These are phyloP conservation scores for Croton setiger DNA, from an alignment of 441 rosid genomes.

Conservation along the genomic window DNA sequence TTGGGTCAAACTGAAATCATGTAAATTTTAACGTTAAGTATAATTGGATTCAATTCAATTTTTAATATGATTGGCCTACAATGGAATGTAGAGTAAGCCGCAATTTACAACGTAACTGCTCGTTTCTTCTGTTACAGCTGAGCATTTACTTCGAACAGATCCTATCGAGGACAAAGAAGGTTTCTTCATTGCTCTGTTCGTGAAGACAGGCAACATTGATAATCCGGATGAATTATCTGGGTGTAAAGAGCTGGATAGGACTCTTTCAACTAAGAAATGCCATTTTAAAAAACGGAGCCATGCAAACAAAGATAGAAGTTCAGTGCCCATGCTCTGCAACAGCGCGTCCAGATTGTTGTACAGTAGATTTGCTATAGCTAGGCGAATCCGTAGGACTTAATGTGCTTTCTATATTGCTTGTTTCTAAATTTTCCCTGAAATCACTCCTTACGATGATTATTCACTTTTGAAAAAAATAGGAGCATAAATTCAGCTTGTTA, in stretches of 20 bases:
- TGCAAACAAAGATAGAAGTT: slow-evolving; percentile 1
- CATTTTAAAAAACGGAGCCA: slow-evolving; percentile 1
- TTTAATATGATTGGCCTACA: neutral
- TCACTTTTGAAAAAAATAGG: too few relatives aligned
- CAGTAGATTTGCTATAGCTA: neutral
- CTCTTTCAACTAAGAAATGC: neutral
- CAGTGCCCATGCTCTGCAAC: slow-evolving; percentile 26
- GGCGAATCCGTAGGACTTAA: too few relatives aligned
- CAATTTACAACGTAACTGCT: neutral
- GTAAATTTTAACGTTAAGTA: too few relatives aligned
- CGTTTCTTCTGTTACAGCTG: slow-evolving; percentile 40
- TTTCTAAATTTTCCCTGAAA: too few relatives aligned
- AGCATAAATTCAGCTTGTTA: too few relatives aligned
- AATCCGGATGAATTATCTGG: neutral
- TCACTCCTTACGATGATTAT: too few relatives aligned
- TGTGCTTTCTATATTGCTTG: too few relatives aligned
- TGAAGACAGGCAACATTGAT: slow-evolving; percentile 18
- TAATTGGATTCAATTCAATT: too few relatives aligned
- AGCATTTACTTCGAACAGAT: slow-evolving; percentile 59
- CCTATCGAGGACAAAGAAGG: slow-evolving; percentile 81
- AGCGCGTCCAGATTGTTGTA: slow-evolving; percentile 29
- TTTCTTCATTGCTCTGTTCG: slow-evolving; percentile 74
- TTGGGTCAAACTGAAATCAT: too few relatives aligned
- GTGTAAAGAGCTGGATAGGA: neutral
- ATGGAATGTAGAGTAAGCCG: too few relatives aligned